Evolutionary conservation across 495 filamentous ascomycete species (phyloP), one percentile per base, ranked within the genome.

Genomic region (Aspergillus mulundensis): DNA sequence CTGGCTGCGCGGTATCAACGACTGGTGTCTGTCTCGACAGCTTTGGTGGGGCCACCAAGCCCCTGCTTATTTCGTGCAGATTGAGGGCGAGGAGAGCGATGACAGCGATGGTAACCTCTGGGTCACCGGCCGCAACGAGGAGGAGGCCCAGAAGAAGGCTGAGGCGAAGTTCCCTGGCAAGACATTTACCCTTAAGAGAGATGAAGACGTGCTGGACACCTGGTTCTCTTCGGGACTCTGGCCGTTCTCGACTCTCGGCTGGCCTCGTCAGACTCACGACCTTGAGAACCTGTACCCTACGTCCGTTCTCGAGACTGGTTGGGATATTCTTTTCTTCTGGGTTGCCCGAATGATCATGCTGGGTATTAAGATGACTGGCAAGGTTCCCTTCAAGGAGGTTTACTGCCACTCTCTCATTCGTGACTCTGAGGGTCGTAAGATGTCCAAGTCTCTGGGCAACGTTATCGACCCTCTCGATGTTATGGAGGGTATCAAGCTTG

Each of bases 271-370:
- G 62, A 86, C 80, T 11, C 69, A 76, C 50, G 86, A 90, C 64
- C 68, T 87, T 46, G 76, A 84, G 70, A 84, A 84, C 48, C 73
- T 90, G 54, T 91, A 86, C 70, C 88, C 89, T 15, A 91, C 87
- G 8, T 84, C 79, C 54, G 72, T 89, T 44, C 71, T 92, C 47
- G 88, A 93, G 68, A 91, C 88, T 14, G 89, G 89, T 18, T 91
- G 88, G 88, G 87, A 93, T 71, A 93, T 93, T 62, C 71, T 93
- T 11, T 86, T 89, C 77, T 91, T 91, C 83, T 93, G 89, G 89
- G 85, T 91, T 52, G 84, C 81, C 16, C 72, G 88, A 48, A 93
- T 93, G 89, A 87, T 93, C 64, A 88, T 93, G 82, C 77, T 93
- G 48, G 78, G 81, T 60, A 72, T 91, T 34, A 89, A 91, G 70